Conservation (phyloP, 768 basidiomycete genomes). For the Leccinum variicolor region DNA sequence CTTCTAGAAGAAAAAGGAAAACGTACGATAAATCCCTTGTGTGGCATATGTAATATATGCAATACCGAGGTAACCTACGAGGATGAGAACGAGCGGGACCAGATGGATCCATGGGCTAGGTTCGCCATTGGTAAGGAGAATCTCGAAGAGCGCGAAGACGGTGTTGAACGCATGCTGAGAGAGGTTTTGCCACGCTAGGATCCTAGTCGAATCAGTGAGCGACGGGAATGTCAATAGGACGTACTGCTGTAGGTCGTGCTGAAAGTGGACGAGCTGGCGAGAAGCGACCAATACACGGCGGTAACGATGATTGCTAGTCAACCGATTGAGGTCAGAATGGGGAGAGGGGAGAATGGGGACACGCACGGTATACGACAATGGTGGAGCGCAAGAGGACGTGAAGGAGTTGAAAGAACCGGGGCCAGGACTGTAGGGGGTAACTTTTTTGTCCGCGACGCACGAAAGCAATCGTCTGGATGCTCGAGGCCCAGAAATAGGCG, state of each 20-base stretch:
- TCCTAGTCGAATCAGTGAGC: not conserved
- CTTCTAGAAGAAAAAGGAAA: not conserved
- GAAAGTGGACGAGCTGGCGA: constrained; percentile 44
- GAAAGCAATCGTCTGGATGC: constrained; percentile 50
- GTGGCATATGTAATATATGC: constrained; percentile 64
- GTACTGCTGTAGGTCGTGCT: constrained; percentile 35
- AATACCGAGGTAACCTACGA: constrained; percentile 57
- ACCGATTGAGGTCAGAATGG: not conserved
- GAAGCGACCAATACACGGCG: constrained; percentile 57
- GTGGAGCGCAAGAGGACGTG: constrained; percentile 54
- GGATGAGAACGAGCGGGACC: constrained; percentile 43
- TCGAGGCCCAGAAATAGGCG: constrained; percentile 60
- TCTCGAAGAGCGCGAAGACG: constrained; percentile 54
- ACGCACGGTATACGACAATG: constrained; percentile 56
- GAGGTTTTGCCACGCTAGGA: constrained; percentile 56
- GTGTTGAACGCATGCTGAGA: constrained; percentile 62
- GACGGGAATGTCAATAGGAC: constrained; percentile 11
- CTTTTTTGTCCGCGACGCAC: constrained; percentile 30
- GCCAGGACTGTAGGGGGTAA: constrained; percentile 63
- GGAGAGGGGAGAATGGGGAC: not conserved
- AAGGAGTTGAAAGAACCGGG: constrained; percentile 48
- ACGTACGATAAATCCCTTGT: constrained; percentile 64
- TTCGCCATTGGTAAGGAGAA: constrained; percentile 49
- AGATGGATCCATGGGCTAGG: constrained; percentile 54
- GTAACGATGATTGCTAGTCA: constrained; percentile 61